Evolutionary conservation across 306 rosid genomes (phyloP), one percentile per base, ranked within the genome.

Genomic region (Quillaja saponaria): DNA sequence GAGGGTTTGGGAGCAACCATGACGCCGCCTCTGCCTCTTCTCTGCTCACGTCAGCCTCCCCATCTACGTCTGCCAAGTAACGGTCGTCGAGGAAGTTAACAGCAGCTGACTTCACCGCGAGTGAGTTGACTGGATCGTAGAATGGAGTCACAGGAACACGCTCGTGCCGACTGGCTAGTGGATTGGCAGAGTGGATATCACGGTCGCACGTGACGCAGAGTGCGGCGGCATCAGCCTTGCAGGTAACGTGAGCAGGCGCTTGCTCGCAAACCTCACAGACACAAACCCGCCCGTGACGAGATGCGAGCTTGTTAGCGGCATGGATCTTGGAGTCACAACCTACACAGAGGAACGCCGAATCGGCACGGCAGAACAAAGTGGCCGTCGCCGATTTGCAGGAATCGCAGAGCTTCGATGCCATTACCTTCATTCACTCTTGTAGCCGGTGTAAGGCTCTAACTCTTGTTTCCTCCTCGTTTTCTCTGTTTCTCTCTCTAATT

Each of bases 331-430:
- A 64, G 62, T 89, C 96, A 10, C 96, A 89, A 49, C 67, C 72
- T 3, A 55, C 47, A 73, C 99, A 92, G 39, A 92, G 96, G 59
- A 84, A 92, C 50, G 96, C 95, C 10, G 96, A 76, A 83, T 92
- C 95, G 0, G 96, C 87, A 1, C 96, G 85, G 86, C 99, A 92
- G 72, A 81, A 92, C 47, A 89, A 76, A 11, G 91, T 82, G 4
- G 94, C 94, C 6, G 86, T 64, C n/a, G 96, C 89, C 33, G 94
- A 81, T 41, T 89, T 85, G 76, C 96, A 92, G 0, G 87, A 89
- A 54, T 92, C 99, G n/a, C 99, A 92, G n/a, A 86, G 89, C 85
- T 89, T 92, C 13, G 95, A 86, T 1, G 96, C 82, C 99, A 92
- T 91, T 44, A 12, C 25, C 15, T n/a, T 31, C 35, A n/a, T 8